Percentiles rank a stretch among this genome's conserved stretches.
Conservation (phyloP, 1,284 basidiomycete genomes). For the Austroboletus niveus region DNA sequence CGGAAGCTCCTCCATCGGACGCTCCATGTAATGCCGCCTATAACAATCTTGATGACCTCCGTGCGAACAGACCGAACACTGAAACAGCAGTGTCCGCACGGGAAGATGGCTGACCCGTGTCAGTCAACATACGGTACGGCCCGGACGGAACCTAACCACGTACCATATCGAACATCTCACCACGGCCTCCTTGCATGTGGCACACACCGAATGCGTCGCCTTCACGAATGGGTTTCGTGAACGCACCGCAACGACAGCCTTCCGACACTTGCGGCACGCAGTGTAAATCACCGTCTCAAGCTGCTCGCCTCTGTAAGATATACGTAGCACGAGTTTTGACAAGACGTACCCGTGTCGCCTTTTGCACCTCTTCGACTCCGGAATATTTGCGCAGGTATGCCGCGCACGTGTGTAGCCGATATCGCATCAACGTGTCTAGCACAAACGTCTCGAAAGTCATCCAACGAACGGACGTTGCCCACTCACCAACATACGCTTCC, state of each 20-base stretch:
- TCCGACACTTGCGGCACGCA: conserved; percentile 63
- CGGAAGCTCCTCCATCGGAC: conserved; percentile 47
- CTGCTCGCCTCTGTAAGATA: conserved; percentile 33
- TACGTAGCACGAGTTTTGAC: background rate
- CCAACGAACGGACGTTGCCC: background rate
- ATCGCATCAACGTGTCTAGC: conserved; percentile 58
- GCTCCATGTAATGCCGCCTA: conserved; percentile 55
- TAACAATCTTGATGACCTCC: conserved; percentile 78
- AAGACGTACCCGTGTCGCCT: conserved; percentile 47
- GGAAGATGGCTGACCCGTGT: conserved; percentile 60
- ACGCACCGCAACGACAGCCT: conserved; percentile 43
- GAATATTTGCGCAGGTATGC: conserved; percentile 71
- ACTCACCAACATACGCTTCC: conserved; percentile 67
- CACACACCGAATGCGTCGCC: conserved; percentile 52
- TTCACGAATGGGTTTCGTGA: conserved; percentile 29
- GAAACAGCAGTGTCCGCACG: conserved; percentile 62
- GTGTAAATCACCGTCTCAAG: conserved; percentile 68
- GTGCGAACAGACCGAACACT: conserved; percentile 70
- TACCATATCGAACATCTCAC: conserved; percentile 71
- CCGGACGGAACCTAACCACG: conserved; percentile 21
- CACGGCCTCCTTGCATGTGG: conserved; percentile 47
- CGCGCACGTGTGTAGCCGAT: conserved; percentile 59
- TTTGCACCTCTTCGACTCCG: conserved; percentile 47
- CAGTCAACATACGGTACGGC: background rate
- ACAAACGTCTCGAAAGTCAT: background rate